Evolutionary conservation across 2,329 filamentous ascomycete genomes (phyloP).

Genomic region (Plenodomus lindquistii): DNA sequence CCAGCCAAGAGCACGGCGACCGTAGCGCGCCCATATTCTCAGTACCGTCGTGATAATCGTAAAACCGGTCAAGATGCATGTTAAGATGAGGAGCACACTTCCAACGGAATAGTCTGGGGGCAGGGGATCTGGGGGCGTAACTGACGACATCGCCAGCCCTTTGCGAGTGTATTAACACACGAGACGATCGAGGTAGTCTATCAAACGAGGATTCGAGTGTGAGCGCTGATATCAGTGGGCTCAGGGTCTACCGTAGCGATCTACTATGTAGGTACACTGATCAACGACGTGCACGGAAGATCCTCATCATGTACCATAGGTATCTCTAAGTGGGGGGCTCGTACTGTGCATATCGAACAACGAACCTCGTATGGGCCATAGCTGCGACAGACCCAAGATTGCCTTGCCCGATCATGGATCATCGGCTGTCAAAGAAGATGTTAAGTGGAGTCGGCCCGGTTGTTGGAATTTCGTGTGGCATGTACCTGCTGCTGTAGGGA

Average conservation of each 20-base stretch:
- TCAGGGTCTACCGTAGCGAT: background rate
- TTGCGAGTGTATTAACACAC: background rate
- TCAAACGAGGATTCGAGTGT: background rate
- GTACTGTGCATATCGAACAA: background rate
- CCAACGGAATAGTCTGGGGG: constrained; percentile 26
- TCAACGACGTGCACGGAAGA: background rate
- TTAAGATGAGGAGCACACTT: constrained; percentile 37
- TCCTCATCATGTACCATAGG: background rate
- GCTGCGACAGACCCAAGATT: background rate
- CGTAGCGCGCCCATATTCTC: constrained; percentile 37
- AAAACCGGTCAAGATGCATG: constrained; percentile 38
- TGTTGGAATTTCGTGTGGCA: background rate
- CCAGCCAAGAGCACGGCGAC: constrained; percentile 38
- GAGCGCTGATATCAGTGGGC: background rate
- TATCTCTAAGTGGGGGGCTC: background rate
- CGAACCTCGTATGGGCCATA: background rate
- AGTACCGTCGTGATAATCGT: constrained; percentile 39
- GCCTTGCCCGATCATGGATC: background rate
- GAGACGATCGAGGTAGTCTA: background rate
- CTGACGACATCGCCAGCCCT: constrained; percentile 5
- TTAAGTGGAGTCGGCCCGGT: background rate
- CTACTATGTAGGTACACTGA: background rate
- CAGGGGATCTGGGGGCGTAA: constrained; percentile 9
- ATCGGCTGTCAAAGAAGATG: background rate
- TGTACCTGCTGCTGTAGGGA: background rate